Base-by-base conservation (phyloP, 2,329 filamentous ascomycete species). In the Thermoascus crustaceus region DNA sequence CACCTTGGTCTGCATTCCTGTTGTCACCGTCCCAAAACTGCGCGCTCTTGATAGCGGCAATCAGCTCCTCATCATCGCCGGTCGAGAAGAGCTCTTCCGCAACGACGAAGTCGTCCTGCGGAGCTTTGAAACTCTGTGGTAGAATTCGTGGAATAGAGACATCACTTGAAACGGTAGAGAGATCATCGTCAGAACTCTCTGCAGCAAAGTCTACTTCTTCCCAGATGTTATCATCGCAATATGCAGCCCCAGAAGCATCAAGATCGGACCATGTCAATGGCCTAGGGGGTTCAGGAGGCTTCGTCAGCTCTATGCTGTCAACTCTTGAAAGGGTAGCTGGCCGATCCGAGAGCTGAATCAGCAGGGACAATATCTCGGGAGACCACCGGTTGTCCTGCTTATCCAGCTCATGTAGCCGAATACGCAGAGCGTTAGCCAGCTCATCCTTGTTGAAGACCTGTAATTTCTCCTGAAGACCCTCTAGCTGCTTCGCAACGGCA, bases 401-500 rank as follows among this genome's bases (percentile, higher is more conserved):
- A 7, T 71, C 64, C 13, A 94, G 60, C 40, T 78, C 73, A 24
- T 72, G 63, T 9, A 86, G 58, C 22, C 82, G 71, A 27, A 56
- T 52, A 24, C 68, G 64, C 22, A 87, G 63, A 4, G 78, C 79
- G 54, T 88, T 79, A 8, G 86, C 85, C 17, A 95, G 66, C 24
- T 76, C 77, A 49, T 95, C 88, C 42, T 84, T 78, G 52, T 83
- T 80, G 31, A 85, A 72, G 35, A 96, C 72, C 20, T 78, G 75
- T 49, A 95, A 91, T 48, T 89, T 87, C 63, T 96, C 91, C 46
- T 88, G 80, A 2, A 95, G 68, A 1, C 84, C 84, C 32, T 76
- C 68, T 2, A 89, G 67, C 22, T 71, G 72, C 23, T 72, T 71
- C 24, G 73, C 65, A 13, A 88, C 75, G 29, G 83, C 78, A 52